Base-by-base conservation (phyloP, 805 yeast species). In the Candida xyloterini region DNA sequence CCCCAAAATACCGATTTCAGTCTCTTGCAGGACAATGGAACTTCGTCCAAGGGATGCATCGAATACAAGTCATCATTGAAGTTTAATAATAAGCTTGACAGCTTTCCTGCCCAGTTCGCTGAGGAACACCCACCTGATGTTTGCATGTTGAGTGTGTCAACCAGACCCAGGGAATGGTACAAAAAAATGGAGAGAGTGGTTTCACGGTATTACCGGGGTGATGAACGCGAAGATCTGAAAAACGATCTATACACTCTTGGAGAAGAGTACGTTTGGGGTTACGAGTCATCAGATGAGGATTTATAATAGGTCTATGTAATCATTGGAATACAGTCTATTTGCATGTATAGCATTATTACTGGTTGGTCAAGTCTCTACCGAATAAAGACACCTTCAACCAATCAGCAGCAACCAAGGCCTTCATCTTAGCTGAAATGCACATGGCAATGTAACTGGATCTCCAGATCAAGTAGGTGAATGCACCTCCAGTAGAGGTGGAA, bases 351-450 rank as follows among this genome's bases (percentile, higher is more conserved):
- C 25, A 27, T 28, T 30, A 18, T 41, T 48, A 73, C 55, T 74
- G 78, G 62, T 73, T 73, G 44, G 78, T 73, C 45, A 67, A 63
- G 59, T 74, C 79, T 66, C 79, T 71, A 35, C 79, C 79, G 48
- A 74, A 74, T 53, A 72, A 52, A 22, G 73, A 62, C 32, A 73
- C 67, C 64, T 73, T 74, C 40, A 65, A 55, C 79, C 79, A 74
- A 55, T 73, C 79, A 41, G 71, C 60, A 53, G 70, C 67, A 35
- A 74, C 75, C 60, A 71, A 65, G 33, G 73, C 59, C 65, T 73
- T 77, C 65, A 69, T 71, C 62, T 69, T 72, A 35, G 71, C 72
- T 23, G 76, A 70, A 48, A 74, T 70, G 63, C 76, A 71, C 79
- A 74, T 74, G 61, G 70, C 66, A 42, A 74, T 69, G 58, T 73